These are phyloP conservation scores for Fusarium burgessii DNA, from an alignment of 2,329 filamentous ascomycete species.

Conservation along the genomic window DNA sequence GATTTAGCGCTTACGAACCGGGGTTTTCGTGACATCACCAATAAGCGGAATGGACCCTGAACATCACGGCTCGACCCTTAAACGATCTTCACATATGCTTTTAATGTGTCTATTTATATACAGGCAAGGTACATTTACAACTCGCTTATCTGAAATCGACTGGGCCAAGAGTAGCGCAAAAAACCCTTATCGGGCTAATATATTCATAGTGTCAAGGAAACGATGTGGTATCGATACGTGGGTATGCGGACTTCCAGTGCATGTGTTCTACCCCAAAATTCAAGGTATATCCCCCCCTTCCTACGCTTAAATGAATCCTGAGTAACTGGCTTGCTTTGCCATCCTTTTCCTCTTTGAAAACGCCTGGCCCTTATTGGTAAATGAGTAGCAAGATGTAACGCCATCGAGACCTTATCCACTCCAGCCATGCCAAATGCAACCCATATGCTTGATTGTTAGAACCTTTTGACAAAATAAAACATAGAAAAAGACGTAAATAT, in stretches of 20 bases:
- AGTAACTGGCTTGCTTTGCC: slow-evolving; percentile 26
- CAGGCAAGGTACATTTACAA: neutral
- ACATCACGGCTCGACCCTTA: neutral
- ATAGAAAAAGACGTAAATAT: slow-evolving; percentile 31
- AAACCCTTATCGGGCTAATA: slow-evolving; percentile 10
- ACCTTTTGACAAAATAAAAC: slow-evolving; percentile 35
- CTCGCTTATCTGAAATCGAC: neutral
- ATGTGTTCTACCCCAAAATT: slow-evolving; percentile 29
- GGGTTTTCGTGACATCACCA: slow-evolving; percentile 1
- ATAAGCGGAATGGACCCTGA: neutral
- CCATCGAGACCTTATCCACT: slow-evolving; percentile 33
- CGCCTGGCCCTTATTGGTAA: slow-evolving; percentile 32
- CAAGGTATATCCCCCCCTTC: slow-evolving; percentile 37
- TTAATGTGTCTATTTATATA: neutral
- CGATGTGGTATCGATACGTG: slow-evolving; percentile 47
- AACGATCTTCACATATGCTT: neutral
- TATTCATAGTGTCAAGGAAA: slow-evolving; percentile 35
- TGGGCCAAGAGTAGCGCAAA: neutral
- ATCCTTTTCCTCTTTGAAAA: slow-evolving; percentile 40
- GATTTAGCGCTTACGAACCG: slow-evolving; percentile 19
- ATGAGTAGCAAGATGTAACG: slow-evolving; percentile 33
- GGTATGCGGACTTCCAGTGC: slow-evolving; percentile 39
- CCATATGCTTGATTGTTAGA: slow-evolving; percentile 35
- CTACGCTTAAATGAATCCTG: slow-evolving; percentile 9
- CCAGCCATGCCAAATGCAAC: slow-evolving; percentile 35